A percentile compares a stretch with the other conserved stretches of the same genome.
Conservation (phyloP, 495 filamentous ascomycete genomes). For the Aspergillus panamensis region DNA sequence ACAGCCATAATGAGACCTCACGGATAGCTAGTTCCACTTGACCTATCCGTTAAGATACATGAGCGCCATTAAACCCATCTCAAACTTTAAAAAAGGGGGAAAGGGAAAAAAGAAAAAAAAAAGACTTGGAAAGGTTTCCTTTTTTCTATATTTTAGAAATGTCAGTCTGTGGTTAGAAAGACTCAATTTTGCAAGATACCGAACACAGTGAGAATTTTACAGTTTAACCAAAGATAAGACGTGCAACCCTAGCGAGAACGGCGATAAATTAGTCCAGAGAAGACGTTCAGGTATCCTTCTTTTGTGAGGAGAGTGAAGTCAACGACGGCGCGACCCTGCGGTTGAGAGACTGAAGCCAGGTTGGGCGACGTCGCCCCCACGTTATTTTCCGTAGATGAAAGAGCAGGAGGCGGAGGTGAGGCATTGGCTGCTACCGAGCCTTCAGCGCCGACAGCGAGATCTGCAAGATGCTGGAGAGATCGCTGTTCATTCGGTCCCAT, state of each 20-base stretch:
- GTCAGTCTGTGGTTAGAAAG: neutral
- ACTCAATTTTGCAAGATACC: neutral
- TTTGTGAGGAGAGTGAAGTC: constrained; percentile 46
- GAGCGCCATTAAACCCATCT: neutral
- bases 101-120: neutral
- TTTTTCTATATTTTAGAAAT: constrained; percentile 7
- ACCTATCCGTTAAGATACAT: neutral
- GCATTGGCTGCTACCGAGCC: constrained; percentile 38
- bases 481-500: constrained; percentile 49
- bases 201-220: neutral
- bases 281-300: constrained; percentile 46
- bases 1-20: neutral
- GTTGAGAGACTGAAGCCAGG: constrained; percentile 25
- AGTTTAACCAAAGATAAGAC: neutral
- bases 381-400: constrained; percentile 29
- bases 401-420: constrained; percentile 34
- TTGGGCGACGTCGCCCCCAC: constrained; percentile 30
- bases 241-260: constrained; percentile 26
- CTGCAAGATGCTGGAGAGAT: constrained; percentile 61
- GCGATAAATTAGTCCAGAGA: constrained; percentile 42
- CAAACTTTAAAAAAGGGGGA: neutral
- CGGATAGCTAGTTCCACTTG: neutral
- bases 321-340: constrained; percentile 37
- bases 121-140: neutral
- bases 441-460: constrained; percentile 54